phyloP scores from a whole-genome alignment of 352 stramenopile species.

The Pythium sp. region DNA sequence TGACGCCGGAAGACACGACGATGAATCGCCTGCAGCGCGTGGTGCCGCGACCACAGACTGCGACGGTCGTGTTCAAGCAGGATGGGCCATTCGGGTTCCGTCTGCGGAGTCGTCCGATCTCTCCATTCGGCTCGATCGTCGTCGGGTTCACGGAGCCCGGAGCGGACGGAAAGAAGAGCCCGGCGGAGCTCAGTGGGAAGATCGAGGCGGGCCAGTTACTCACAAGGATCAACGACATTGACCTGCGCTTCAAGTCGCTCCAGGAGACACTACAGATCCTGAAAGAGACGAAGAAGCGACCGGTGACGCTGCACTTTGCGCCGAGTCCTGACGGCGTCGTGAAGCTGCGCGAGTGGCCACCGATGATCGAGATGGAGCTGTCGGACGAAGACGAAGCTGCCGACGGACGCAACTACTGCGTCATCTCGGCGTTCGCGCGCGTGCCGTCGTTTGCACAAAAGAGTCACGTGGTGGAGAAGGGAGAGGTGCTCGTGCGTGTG shows the following conservation, averaged over 20 bases:
- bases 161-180: constrained; percentile 47
- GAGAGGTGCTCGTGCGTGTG: constrained; percentile 66
- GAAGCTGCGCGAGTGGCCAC: constrained; percentile 76
- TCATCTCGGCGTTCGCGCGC: constrained; percentile 63
- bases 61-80: constrained; percentile 68
- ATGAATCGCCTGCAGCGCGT: constrained; percentile 51
- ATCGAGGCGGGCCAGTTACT: constrained; percentile 69
- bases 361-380: constrained; percentile 75
- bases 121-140: constrained; percentile 69
- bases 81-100: constrained; percentile 71
- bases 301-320: constrained; percentile 71
- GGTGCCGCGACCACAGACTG: constrained; percentile 46
- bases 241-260: constrained; percentile 66
- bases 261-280: constrained; percentile 57
- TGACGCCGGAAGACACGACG: constrained; percentile 55
- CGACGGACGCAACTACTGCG: constrained; percentile 59
- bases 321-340: constrained; percentile 75
- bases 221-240: constrained; percentile 59
- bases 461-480: constrained; percentile 49
- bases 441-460: constrained; percentile 76
- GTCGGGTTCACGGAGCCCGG: constrained; percentile 55
- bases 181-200: constrained; percentile 67
- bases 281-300: constrained; percentile 52
- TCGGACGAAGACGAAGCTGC: constrained; percentile 47
- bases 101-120: constrained; percentile 68